These are phyloP conservation scores for Ilex aquifolium DNA, from an alignment of 257 asterid genomes.

Conservation along the genomic window DNA sequence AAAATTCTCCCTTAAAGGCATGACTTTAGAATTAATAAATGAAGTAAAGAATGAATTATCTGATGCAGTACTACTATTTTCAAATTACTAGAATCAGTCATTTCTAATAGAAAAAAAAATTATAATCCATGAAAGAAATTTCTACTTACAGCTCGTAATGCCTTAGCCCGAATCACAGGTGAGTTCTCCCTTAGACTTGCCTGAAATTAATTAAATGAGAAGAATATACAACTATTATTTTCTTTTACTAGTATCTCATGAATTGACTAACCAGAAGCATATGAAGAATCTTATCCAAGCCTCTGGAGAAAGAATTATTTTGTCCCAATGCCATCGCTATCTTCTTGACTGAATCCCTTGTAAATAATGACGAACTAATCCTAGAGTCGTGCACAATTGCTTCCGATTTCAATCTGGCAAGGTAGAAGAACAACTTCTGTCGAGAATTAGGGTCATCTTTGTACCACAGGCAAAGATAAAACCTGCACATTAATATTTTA, in stretches of 20 bases:
- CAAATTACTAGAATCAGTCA: no score
- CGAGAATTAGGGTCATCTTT: conserved; percentile 85
- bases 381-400: conserved; percentile 60
- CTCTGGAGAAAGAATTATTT: conserved; percentile 85
- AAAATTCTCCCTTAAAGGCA: conserved; percentile 12
- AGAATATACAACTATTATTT: background rate
- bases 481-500: conserved; percentile 54
- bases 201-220: conserved; percentile 34
- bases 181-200: conserved; percentile 95
- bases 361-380: conserved; percentile 43
- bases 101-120: background rate
- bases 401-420: conserved; percentile 73
- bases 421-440: conserved; percentile 49
- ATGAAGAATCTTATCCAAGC: conserved; percentile 94
- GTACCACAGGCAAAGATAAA: conserved; percentile 94
- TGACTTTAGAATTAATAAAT: background rate
- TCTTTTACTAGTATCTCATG: no score
- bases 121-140: conserved; percentile 12
- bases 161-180: conserved; percentile 93
- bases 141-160: conserved; percentile 88
- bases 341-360: conserved; percentile 79
- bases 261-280: conserved; percentile 78
- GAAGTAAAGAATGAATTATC: no score
- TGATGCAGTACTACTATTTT: no score
- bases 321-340: conserved; percentile 83